Evolutionary conservation across 768 basidiomycete species (phyloP).

Genomic region (Strobilomyces dryophilus): DNA sequence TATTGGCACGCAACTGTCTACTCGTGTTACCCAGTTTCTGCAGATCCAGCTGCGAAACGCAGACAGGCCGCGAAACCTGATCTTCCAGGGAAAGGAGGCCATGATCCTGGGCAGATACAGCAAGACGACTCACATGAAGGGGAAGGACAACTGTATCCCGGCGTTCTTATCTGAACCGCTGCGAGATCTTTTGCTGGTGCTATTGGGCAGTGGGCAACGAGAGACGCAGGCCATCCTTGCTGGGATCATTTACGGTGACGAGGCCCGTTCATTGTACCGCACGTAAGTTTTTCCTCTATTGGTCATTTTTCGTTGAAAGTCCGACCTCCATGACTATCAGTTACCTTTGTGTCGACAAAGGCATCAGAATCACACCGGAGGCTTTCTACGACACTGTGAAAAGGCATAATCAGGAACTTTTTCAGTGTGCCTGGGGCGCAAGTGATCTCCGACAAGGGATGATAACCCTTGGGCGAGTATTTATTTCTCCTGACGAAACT

Average conservation of each 20-base stretch:
- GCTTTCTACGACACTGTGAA: background rate
- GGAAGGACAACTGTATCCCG: background rate
- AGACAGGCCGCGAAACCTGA: background rate
- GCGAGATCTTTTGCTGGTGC: background rate
- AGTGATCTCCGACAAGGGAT: slow-evolving; percentile 3
- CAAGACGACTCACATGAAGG: background rate
- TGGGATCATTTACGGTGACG: background rate
- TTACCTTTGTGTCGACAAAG: background rate
- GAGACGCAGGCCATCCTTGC: background rate
- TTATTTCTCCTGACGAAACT: slow-evolving; percentile 4
- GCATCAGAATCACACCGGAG: background rate
- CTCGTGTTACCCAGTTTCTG: background rate
- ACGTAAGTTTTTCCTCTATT: background rate
- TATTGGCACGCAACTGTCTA: background rate
- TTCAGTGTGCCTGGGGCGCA: slow-evolving; percentile 3
- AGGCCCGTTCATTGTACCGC: background rate
- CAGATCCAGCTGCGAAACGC: background rate
- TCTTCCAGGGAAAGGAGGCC: background rate
- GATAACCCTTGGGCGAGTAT: slow-evolving; percentile 5
- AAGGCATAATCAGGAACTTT: background rate
- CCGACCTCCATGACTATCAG: background rate
- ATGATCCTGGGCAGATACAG: background rate
- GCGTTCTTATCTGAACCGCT: background rate
- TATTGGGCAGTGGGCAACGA: background rate
- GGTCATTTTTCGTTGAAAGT: background rate